Conservation (phyloP, 768 basidiomycete species). For the Boletellus ananiceps region DNA sequence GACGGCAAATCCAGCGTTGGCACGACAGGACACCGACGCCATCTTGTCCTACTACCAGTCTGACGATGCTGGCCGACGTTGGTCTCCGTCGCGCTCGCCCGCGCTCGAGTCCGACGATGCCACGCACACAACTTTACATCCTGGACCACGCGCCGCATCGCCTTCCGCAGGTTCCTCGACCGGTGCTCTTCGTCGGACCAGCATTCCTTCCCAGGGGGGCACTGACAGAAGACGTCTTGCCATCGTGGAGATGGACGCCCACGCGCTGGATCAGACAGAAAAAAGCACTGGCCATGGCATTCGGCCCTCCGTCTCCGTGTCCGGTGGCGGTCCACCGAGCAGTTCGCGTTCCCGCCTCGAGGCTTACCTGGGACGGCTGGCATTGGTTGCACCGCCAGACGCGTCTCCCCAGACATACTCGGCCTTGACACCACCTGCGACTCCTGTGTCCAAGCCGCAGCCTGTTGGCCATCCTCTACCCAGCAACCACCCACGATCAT, state of each 20-base stretch:
- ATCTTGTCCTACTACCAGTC: slow-evolving; percentile 56
- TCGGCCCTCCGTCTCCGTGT: slow-evolving; percentile 21
- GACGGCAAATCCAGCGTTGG: neutral
- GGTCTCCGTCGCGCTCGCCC: slow-evolving; percentile 38
- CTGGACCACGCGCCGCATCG: slow-evolving; percentile 20
- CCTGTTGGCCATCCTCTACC: slow-evolving; percentile 5
- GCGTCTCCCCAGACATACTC: slow-evolving; percentile 51
- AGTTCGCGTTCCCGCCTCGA: slow-evolving; percentile 36
- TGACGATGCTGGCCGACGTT: slow-evolving; percentile 36
- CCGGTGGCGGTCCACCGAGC: slow-evolving; percentile 27
- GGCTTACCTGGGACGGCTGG: slow-evolving; percentile 42
- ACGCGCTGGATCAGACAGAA: slow-evolving; percentile 18
- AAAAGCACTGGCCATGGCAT: slow-evolving; percentile 13
- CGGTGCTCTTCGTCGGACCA: slow-evolving; percentile 41
- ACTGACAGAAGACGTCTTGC: slow-evolving; percentile 63
- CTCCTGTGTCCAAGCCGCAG: slow-evolving; percentile 34
- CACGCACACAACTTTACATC: slow-evolving; percentile 21
- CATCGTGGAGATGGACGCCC: slow-evolving; percentile 56
- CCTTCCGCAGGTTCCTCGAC: slow-evolving; percentile 26
- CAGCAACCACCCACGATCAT: slow-evolving; percentile 40
- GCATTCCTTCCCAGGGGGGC: slow-evolving; percentile 53
- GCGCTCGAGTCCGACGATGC: slow-evolving; percentile 39
- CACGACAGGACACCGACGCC: slow-evolving; percentile 36
- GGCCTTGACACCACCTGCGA: slow-evolving; percentile 48
- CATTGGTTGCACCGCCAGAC: slow-evolving; percentile 71